Evolutionary conservation across 2,329 filamentous ascomycete genomes (phyloP), one percentile per base, ranked within the genome.

Genomic region (Clonostachys byssicola): DNA sequence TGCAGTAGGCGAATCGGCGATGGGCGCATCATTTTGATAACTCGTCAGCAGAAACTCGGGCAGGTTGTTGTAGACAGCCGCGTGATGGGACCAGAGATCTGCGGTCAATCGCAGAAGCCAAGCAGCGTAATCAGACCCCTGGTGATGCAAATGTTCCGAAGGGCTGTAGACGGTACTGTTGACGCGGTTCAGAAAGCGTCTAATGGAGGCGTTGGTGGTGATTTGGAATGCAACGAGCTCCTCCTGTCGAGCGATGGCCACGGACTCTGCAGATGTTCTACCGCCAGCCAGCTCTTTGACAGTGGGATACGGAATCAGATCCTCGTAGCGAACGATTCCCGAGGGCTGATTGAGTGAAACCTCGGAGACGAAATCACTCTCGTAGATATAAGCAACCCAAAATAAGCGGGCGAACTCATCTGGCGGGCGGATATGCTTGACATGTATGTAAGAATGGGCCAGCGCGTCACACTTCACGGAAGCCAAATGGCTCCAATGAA

Each of bases 361-460:
- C 43, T 62, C 60, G 0, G 60, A 62, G 8, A 58, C 53, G 30
- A 61, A 63, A 33, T 63, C 60, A 1, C 60, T 59, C 30, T 63
- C 60, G 38, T 56, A 57, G 4, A 63, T 60, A 9, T 60, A 60
- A 1, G 56, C 54, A 5, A 63, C 50, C 60, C 60, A 63, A 23
- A 57, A 63, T 3, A 63, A 20, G 3, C 59, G 53, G 1, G 57
- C 43, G 34, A 63, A 60, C 0, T 52, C 43, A 18, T 63, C 59
- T 1, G 56, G 49, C 34, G 50, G 49, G 12, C 12, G 2, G 16
- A 6, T 46, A 42, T 0, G 43, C 45, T 17, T 1, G 12, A 35
- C 34, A 23, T 39, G 40, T 17, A 34, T 16, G 23, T 51, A 55
- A 12, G 23, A 45, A 7, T 44, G 48, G 5, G 55, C 56, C 5